Conservation (phyloP, 495 filamentous ascomycete species). For the Bacidia gigantensis region DNA sequence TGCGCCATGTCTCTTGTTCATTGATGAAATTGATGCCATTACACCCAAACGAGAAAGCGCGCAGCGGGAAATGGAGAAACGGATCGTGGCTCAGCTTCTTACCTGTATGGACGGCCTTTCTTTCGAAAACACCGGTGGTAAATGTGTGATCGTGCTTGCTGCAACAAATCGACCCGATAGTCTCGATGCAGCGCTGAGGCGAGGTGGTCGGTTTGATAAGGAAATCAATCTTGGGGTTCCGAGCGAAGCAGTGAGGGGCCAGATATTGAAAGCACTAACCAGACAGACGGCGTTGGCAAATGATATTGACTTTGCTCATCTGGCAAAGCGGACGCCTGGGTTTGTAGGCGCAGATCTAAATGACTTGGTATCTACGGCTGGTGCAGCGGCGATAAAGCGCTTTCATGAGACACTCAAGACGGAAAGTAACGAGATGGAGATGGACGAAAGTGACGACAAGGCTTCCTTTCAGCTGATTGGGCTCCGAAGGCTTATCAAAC, state of each 20-base stretch:
- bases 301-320: slow-evolving; percentile 61
- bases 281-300: slow-evolving; percentile 51
- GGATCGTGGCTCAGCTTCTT: slow-evolving; percentile 86
- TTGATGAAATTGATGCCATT: slow-evolving; percentile 94
- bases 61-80: slow-evolving; percentile 93
- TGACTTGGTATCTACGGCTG: slow-evolving; percentile 62
- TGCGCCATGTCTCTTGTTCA: slow-evolving; percentile 85
- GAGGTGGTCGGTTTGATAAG: slow-evolving; percentile 77
- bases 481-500: slow-evolving; percentile 39
- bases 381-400: slow-evolving; percentile 49
- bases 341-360: slow-evolving; percentile 94
- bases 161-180: slow-evolving; percentile 89
- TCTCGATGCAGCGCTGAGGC: slow-evolving; percentile 72
- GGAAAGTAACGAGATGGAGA: slow-evolving; percentile 39
- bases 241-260: slow-evolving; percentile 66
- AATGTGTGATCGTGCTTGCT: slow-evolving; percentile 84
- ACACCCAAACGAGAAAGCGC: slow-evolving; percentile 88
- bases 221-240: slow-evolving; percentile 96
- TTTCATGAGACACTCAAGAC: slow-evolving; percentile 39
- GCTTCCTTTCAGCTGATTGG: slow-evolving; percentile 32
- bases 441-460: slow-evolving; percentile 25
- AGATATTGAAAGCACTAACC: slow-evolving; percentile 69
- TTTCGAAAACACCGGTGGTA: slow-evolving; percentile 66
- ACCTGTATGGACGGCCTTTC: slow-evolving; percentile 81
- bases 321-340: slow-evolving; percentile 83